Evolutionary conservation across 129 eudicot species (phyloP), one percentile per base, ranked within the genome.

Genomic region (Smallanthus sonchifolius): DNA sequence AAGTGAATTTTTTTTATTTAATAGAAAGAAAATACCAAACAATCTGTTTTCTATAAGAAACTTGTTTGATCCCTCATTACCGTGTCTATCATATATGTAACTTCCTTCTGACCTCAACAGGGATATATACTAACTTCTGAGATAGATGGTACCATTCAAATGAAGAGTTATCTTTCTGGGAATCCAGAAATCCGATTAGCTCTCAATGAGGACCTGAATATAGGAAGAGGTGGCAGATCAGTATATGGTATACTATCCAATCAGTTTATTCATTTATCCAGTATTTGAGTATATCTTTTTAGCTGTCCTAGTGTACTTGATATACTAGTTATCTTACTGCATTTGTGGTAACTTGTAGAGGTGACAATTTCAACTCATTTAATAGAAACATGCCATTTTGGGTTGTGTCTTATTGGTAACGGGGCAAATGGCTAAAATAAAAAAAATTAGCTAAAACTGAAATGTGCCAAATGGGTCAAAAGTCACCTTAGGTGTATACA

Each of bases 81-180:
- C 2, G 39, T 30, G 43, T 34, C 5, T 32, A 32, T 52, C 34
- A 10, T 10, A 59, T 17, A 34, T 9, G 62, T 14, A 67, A 57
- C 61, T 43, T 56, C 1, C 5, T 30, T 69, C 45, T 69, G 63
- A 57, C 64, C 49, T 77, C 28, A 61, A 81, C 94, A 92, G 98
- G 98, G 98, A 60, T 93, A 93, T 51, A 88, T 93, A 49, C 86
- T 93, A 69, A 93, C 98, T 43, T 86, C 97, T 71, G 98, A 93
- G 82, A 93, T 93, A 77, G 98, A 93, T 80, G 98, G 97, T 52
- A 93, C 98, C 45, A 93, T 93, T 72, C 97, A 93, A 81, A 93
- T 90, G 98, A 90, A 90, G 92, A 90, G 98, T 88, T 93, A 86
- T 85, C 96, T 93, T 60, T 84, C 92, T 51, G 98, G 98, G n/a